A percentile compares a stretch with the other conserved stretches of the same genome.
Evolutionary conservation across 2,329 filamentous ascomycete species (phyloP).

Genomic region (Aureobasidium uvarum): DNA sequence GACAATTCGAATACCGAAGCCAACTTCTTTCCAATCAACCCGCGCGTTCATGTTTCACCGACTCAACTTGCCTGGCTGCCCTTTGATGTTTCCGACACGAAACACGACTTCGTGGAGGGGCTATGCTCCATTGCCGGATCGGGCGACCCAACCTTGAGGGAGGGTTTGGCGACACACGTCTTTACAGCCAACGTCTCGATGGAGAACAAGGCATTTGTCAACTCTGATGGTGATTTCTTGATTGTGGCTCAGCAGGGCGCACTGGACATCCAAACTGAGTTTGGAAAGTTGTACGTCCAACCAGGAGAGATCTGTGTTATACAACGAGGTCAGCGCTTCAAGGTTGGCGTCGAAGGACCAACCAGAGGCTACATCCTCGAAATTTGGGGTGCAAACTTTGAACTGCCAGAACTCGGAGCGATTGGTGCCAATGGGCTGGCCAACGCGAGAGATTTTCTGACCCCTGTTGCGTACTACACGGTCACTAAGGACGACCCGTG

Average conservation of each 20-base stretch:
- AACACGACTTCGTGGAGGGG: constrained; percentile 50
- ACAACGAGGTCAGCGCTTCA: constrained; percentile 42
- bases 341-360: constrained; percentile 41
- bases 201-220: constrained; percentile 48
- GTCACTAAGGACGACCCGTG: constrained; percentile 40
- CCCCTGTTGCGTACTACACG: constrained; percentile 41
- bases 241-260: constrained; percentile 41
- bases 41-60: constrained; percentile 48
- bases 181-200: constrained; percentile 51
- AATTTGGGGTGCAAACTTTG: constrained; percentile 44
- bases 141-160: constrained; percentile 51
- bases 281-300: constrained; percentile 42
- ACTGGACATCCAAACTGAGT: constrained; percentile 43
- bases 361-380: constrained; percentile 44
- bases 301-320: constrained; percentile 44
- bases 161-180: constrained; percentile 52
- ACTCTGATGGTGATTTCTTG: constrained; percentile 44
- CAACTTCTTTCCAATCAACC: constrained; percentile 51
- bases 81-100: constrained; percentile 41
- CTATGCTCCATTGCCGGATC: constrained; percentile 53
- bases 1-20: constrained; percentile 39
- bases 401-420: constrained; percentile 43
- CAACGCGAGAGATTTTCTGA: constrained; percentile 43
- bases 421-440: constrained; percentile 43
- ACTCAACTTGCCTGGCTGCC: constrained; percentile 52